Conservation (phyloP, 1,139 yeast species). For the Scheffersomyces cryptocercus region DNA sequence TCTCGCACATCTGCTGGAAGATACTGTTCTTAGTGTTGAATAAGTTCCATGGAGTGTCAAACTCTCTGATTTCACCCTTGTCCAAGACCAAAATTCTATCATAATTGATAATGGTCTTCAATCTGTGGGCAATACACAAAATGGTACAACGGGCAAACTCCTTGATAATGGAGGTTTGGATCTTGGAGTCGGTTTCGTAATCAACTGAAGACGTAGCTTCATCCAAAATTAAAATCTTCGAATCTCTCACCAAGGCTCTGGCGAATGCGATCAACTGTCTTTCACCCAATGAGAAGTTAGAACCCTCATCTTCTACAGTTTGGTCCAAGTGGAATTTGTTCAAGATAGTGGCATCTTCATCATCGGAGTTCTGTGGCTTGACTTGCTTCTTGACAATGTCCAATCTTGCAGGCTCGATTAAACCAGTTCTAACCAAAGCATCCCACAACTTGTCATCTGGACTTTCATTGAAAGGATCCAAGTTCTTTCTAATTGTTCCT, state of each 20-base stretch:
- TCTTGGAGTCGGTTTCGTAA: constrained; percentile 70
- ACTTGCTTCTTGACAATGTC: constrained; percentile 23
- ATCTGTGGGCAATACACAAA: constrained; percentile 77
- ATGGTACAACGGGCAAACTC: constrained; percentile 71
- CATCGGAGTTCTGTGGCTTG: constrained; percentile 10
- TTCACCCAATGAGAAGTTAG: constrained; percentile 76
- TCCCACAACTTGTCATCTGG: constrained; percentile 55
- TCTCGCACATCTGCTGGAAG: constrained; percentile 42
- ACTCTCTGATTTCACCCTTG: constrained; percentile 60
- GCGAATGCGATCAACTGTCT: constrained; percentile 75
- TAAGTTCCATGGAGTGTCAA: constrained; percentile 53
- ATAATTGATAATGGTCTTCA: constrained; percentile 65
- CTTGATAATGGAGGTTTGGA: constrained; percentile 61
- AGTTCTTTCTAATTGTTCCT: constrained; percentile 63
- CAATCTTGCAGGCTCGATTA: constrained; percentile 44
- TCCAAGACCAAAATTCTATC: constrained; percentile 69
- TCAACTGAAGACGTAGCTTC: constrained; percentile 87
- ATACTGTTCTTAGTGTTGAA: constrained; percentile 42
- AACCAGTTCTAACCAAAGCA: constrained; percentile 60
- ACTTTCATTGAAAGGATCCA: constrained; percentile 62
- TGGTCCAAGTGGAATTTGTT: constrained; percentile 69
- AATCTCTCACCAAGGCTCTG: constrained; percentile 70
- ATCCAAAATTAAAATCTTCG: constrained; percentile 68
- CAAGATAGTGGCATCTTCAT: constrained; percentile 20
- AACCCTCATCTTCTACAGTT: constrained; percentile 70